A percentile compares a stretch with the other conserved stretches of the same genome.
Evolutionary conservation across 2,329 filamentous ascomycete species (phyloP).

Genomic region (Alternaria hordeiaustralica): DNA sequence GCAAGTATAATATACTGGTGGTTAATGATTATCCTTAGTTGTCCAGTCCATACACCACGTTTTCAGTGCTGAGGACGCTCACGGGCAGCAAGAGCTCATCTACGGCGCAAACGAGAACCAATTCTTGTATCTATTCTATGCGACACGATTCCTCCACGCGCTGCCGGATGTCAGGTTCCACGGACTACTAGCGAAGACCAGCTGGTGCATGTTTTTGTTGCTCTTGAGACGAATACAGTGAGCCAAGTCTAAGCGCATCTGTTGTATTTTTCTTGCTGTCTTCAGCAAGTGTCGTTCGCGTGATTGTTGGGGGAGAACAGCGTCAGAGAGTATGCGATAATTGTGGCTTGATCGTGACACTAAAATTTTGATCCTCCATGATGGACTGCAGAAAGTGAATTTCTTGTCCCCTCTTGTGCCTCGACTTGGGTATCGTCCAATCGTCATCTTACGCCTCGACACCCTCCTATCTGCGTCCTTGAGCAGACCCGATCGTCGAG

Average conservation of each 20-base stretch:
- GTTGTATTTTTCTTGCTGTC: neutral
- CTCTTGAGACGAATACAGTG: neutral
- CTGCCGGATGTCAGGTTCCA: neutral
- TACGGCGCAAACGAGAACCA: neutral
- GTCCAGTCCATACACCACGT: neutral
- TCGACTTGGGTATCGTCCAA: neutral
- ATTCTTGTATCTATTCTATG: neutral
- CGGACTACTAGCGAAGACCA: neutral
- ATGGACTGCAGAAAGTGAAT: neutral
- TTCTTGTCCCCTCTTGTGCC: neutral
- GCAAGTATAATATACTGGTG: neutral
- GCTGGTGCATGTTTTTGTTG: neutral
- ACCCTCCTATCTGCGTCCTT: neutral
- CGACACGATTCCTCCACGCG: neutral
- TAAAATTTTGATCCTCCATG: neutral
- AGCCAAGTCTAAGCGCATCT: neutral
- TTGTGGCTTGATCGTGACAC: neutral
- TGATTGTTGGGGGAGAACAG: neutral
- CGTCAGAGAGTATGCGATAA: neutral
- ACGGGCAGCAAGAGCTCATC: neutral
- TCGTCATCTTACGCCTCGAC: neutral
- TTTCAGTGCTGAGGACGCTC: neutral
- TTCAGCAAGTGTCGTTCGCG: neutral
- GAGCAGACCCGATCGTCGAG: neutral
- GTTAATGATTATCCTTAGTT: neutral